A percentile compares a stretch with the other conserved stretches of the same genome.
Evolutionary conservation across 257 asterid species (phyloP).

Genomic region (Gynochthodes officinalis): DNA sequence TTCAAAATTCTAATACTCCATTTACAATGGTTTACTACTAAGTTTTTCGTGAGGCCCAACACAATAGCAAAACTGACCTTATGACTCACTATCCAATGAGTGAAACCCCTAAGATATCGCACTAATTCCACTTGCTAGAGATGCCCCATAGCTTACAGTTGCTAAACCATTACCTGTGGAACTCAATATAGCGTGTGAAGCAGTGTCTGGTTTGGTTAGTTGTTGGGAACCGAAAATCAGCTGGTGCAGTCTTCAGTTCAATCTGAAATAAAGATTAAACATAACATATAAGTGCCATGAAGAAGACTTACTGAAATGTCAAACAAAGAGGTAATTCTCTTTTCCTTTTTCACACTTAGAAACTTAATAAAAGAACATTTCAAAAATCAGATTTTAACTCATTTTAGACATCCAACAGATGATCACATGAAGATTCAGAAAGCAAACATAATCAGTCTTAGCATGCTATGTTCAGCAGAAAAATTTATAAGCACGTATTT

Average conservation of each 20-base stretch:
- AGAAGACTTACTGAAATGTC: background rate
- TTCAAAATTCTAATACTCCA: background rate
- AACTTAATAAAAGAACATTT: background rate
- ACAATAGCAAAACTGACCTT: background rate
- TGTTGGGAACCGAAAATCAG: conserved; percentile 94
- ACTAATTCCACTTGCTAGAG: background rate
- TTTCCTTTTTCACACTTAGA: background rate
- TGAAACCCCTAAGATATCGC: background rate
- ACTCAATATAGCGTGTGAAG: conserved; percentile 92
- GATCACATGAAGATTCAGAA: background rate
- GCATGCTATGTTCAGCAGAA: background rate
- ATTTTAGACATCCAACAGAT: background rate
- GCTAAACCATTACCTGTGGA: conserved; percentile 53
- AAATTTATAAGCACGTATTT: background rate
- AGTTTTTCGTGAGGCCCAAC: background rate
- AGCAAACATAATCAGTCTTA: too few relatives aligned
- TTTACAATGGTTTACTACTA: background rate
- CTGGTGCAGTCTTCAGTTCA: conserved; percentile 89
- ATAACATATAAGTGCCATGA: background rate
- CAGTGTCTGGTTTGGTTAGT: conserved; percentile 95
- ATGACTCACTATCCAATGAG: background rate
- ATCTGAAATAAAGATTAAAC: conserved; percentile 36
- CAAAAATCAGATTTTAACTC: background rate
- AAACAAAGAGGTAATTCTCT: background rate
- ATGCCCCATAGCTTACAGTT: background rate